Base-by-base conservation (phyloP, 441 rosid species). In the Macaranga tanarius region DNA sequence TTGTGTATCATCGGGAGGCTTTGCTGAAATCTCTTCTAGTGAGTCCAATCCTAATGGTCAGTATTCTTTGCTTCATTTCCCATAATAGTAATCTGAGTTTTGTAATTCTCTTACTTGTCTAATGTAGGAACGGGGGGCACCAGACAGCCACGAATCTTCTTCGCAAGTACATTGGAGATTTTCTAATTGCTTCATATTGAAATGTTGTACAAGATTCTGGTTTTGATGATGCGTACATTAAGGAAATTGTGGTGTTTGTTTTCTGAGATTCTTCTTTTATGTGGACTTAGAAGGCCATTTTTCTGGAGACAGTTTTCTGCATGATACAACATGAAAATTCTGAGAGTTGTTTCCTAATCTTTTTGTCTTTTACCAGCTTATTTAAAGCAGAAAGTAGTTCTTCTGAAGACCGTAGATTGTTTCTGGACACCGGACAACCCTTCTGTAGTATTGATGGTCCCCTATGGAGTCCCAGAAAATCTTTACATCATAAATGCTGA, bases 351-450 rank as follows among this genome's bases (percentile, higher is more conserved):
- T n/a, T n/a, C n/a, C n/a, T n/a, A n/a, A n/a, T n/a, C 16, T 52
- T 38, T 38, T 34, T 12, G 1, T 48, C 31, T 73, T 74, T 20
- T 63, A n/a, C n/a, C 10, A 22, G 16, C 40, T 55, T 17, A 3
- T 74, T 73, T 58, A 63, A 72, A 81, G 67, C 81, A 90, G 99
- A 90, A 88, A 89, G 89, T 93, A 62, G 96, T 95, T 78, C 96
- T 92, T 67, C 84, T 92, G 78, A 90, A 95, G 85, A 88, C 93
- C 42, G 82, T 92, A 38, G 97, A 95, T 82, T 90, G 86, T 72
- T 95, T 86, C 82, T 92, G 99, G 97, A 88, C n/a, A n/a, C n/a
- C n/a, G n/a, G n/a, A n/a, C n/a, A 79, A 84, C 94, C 68, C 92
- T 95, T 78, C 74, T 88, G 81, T 88, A 83, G 48, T 89, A 87